phyloP scores from a whole-genome alignment of 2,329 filamentous ascomycete genomes.

The Paraconiothyrium sp. region DNA sequence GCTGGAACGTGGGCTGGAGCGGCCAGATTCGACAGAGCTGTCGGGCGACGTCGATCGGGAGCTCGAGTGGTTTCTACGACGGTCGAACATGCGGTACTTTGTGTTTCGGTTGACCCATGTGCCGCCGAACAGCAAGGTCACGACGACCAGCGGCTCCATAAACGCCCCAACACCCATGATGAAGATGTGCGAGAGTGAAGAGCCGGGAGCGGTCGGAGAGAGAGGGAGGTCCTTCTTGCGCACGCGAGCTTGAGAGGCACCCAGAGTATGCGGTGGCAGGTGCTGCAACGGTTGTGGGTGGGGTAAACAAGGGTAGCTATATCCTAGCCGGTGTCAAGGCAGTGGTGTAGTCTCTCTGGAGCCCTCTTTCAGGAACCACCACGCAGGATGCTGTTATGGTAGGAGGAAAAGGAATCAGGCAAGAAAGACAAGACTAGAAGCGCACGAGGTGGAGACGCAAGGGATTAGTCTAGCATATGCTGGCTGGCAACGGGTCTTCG shows the following conservation, averaged over 20 bases:
- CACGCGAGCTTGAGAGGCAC: not conserved
- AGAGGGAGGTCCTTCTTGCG: not conserved
- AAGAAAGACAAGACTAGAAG: not conserved
- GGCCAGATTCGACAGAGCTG: conserved; percentile 50
- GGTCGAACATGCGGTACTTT: conserved; percentile 47
- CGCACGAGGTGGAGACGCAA: conserved; percentile 4
- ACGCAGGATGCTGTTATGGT: not conserved
- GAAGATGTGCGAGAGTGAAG: conserved; percentile 13
- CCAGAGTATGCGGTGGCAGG: not conserved
- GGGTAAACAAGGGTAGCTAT: conserved; percentile 19
- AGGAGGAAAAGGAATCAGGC: not conserved
- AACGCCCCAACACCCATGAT: conserved; percentile 66
- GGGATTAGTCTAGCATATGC: not conserved
- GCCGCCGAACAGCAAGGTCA: conserved; percentile 68
- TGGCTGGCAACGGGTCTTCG: not conserved
- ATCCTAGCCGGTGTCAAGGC: conserved; percentile 7
- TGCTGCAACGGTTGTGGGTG: conserved; percentile 3
- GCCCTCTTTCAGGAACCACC: not conserved
- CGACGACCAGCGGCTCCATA: conserved; percentile 69
- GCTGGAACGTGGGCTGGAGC: conserved; percentile 49
- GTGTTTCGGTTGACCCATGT: conserved; percentile 69
- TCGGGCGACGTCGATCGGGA: conserved; percentile 52
- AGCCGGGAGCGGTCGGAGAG: not conserved
- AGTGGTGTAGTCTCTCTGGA: conserved; percentile 10
- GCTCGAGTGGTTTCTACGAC: conserved; percentile 28